Conservation (phyloP, 208 protist species). For the Strigomonas culicis region DNA sequence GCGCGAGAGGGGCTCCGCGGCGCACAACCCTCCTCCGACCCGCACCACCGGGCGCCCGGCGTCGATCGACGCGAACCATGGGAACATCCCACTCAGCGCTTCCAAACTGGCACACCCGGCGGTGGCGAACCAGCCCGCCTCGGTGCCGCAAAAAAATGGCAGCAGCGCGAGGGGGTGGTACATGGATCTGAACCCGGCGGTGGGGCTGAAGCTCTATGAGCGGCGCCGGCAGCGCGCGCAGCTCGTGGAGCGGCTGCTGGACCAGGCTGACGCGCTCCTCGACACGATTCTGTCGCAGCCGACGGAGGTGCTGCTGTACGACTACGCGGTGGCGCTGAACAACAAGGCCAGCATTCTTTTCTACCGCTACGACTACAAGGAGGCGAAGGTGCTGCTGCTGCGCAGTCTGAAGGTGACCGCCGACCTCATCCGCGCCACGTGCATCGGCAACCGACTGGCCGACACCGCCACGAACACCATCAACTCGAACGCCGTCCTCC, state of each 20-base stretch:
- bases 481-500: not conserved
- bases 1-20: constrained; percentile 16
- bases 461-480: not conserved
- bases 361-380: constrained; percentile 21
- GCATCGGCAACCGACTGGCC: not conserved
- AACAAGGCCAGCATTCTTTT: constrained; percentile 37
- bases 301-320: constrained; percentile 29
- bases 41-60: too few relatives aligned
- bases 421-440: constrained; percentile 14
- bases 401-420: constrained; percentile 31
- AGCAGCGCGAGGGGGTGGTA: not conserved
- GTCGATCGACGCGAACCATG: too few relatives aligned
- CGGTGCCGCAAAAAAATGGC: too few relatives aligned
- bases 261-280: constrained; percentile 19
- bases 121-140: not conserved
- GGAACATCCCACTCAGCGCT: too few relatives aligned
- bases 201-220: constrained; percentile 4
- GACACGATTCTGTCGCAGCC: constrained; percentile 21
- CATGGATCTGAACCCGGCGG: not conserved
- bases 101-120: too few relatives aligned
- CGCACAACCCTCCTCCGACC: too few relatives aligned
- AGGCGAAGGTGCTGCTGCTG: constrained; percentile 22
- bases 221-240: constrained; percentile 2
- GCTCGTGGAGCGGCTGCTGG: constrained; percentile 20
- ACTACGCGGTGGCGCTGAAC: constrained; percentile 44